Evolutionary conservation across 352 stramenopile genomes (phyloP).

Genomic region (Phytophthora hybrid): DNA sequence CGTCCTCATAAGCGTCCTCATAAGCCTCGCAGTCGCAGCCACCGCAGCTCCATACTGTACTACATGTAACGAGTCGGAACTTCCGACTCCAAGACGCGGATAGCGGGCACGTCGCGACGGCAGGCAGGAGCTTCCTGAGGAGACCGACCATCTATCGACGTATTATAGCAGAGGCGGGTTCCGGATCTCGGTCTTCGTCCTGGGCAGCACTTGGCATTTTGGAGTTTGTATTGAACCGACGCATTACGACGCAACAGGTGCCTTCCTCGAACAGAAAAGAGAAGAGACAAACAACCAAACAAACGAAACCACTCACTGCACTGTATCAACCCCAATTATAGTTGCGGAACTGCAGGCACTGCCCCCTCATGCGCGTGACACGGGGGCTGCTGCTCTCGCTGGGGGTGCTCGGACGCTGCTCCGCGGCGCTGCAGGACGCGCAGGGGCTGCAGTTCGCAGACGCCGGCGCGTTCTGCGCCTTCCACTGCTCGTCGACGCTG

Average conservation of each 20-base stretch:
- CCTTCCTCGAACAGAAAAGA: constrained; percentile 37
- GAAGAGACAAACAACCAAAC: constrained; percentile 1
- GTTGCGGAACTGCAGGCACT: background rate
- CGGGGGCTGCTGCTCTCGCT: constrained; percentile 23
- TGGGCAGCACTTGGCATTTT: constrained; percentile 2
- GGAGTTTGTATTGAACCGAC: constrained; percentile 8
- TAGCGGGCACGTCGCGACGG: background rate
- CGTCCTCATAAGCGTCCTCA: background rate
- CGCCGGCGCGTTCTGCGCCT: constrained; percentile 56
- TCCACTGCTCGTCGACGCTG: constrained; percentile 60
- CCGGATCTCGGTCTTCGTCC: constrained; percentile 8
- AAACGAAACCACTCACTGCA: too few species aligned
- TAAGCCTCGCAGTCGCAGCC: background rate
- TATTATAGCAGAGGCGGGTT: background rate
- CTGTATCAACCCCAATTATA: too few species aligned
- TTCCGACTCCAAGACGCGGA: background rate
- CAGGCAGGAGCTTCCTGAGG: background rate
- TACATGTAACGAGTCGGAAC: background rate
- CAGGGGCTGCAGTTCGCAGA: constrained; percentile 57
- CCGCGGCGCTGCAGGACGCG: constrained; percentile 41
- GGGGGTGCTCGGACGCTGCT: constrained; percentile 15
- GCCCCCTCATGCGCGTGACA: constrained; percentile 22
- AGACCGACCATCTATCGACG: background rate
- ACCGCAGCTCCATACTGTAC: background rate
- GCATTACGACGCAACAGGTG: constrained; percentile 27